Base-by-base conservation (phyloP, 768 basidiomycete genomes). In the Tricholoma sp. region DNA sequence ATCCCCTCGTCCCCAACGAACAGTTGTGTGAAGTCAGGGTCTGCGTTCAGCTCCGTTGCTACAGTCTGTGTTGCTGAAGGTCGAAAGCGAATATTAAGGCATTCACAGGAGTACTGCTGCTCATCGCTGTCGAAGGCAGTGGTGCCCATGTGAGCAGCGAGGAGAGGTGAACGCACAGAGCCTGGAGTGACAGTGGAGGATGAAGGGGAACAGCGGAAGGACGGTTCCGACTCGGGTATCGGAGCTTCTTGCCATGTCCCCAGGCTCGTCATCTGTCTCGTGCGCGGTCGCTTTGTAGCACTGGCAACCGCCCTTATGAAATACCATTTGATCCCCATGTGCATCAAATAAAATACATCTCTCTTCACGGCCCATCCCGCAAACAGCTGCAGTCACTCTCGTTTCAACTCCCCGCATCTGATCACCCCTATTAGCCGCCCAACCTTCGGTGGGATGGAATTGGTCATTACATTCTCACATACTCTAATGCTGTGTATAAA, bases 1-100 rank as follows among this genome's bases (percentile, higher is more conserved):
- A 91, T 80, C 39, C 88, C 88, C 49, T 84, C 79, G 55, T 88
- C 83, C 16, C 80, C 84, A 50, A 88, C 85, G 67, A 82, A 83
- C 35, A 87, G 74, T 56, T 77, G 76, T 18, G 67, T 67, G 69
- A 82, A 88, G 46, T 78, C 74, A 7, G 72, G 63, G 65, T 76
- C 74, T 60, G 63, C 53, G 53, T 66, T 61, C 59, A 67, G 63
- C 53, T 72, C 69, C 56, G 75, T 69, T 43, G 71, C 67, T 29
- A 64, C 57, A 19, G 68, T 57, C 11, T 73, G 66, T 11, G 74
- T 61, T 37, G 71, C 72, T 24, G 69, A 69, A 8, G 76, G 67
- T 45, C 69, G 72, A 59, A 89, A 79, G 60, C 80, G 82, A 47
- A 91, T 76, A 65, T 91, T 91, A 57, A 91, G 80, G 63, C 89